These are phyloP conservation scores for Choanephora cucurbitarum DNA, from an alignment of 371 early-diverging fungal genomes.

Conservation along the genomic window DNA sequence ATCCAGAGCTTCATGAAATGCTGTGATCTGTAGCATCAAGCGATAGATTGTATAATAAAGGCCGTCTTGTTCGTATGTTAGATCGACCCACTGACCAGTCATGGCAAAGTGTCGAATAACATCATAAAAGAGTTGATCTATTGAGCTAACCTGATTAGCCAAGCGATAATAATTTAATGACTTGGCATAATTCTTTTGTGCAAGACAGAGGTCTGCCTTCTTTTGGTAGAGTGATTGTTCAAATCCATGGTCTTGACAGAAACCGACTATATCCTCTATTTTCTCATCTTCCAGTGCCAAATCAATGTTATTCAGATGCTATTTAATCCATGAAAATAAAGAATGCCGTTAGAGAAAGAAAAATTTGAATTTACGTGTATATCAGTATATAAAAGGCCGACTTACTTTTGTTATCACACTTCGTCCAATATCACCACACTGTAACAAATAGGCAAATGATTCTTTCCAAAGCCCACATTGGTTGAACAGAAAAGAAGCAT, in stretches of 20 bases:
- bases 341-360: too few relatives aligned
- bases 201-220: constrained; percentile 4
- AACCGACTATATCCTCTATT: constrained; percentile 6
- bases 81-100: constrained; percentile 10
- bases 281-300: constrained; percentile 5
- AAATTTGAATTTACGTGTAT: too few relatives aligned
- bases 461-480: constrained; percentile 8
- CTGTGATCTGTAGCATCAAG: not conserved
- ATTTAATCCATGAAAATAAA: not conserved
- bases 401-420: constrained; percentile 11
- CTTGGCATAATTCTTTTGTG: constrained; percentile 9
- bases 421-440: constrained; percentile 16
- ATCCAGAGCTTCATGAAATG: not conserved
- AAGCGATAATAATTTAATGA: constrained; percentile 13
- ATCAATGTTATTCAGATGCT: constrained; percentile 13
- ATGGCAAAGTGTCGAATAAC: not conserved
- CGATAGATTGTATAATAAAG: not conserved
- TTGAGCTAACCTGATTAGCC: constrained; percentile 2
- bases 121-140: constrained; percentile 2
- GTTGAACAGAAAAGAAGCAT: constrained; percentile 11
- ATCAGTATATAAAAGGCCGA: not conserved
- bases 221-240: not conserved
- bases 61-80: not conserved
- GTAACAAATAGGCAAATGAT: constrained; percentile 10
- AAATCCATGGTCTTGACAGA: constrained; percentile 6